Percentiles rank a stretch among this genome's conserved stretches.
Conservation (phyloP, 495 filamentous ascomycete species). For the Letharia lupina region DNA sequence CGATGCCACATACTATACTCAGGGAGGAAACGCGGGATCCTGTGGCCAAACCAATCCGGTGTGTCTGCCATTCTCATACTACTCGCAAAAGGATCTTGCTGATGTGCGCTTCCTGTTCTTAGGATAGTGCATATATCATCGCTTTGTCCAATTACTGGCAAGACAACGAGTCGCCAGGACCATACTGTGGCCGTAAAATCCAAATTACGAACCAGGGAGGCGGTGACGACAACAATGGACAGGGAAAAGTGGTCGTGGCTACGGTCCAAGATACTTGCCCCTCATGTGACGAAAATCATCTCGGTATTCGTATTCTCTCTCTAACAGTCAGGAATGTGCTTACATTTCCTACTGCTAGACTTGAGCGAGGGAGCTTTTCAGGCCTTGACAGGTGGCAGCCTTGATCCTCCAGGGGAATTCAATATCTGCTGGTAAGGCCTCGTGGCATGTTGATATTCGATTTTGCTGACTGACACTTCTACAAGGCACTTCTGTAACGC, state of each 20-base stretch:
- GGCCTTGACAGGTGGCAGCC: conserved; percentile 20
- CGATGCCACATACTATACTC: conserved; percentile 27
- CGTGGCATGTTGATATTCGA: neutral
- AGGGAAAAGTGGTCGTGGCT: conserved; percentile 26
- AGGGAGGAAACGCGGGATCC: conserved; percentile 26
- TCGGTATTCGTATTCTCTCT: conserved; percentile 18
- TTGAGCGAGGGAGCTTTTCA: conserved; percentile 22
- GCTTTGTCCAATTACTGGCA: conserved; percentile 28
- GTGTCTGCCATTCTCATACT: neutral
- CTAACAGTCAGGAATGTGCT: neutral
- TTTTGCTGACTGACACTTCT: neutral
- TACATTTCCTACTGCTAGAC: conserved; percentile 1
- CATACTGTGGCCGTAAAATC: conserved; percentile 30
- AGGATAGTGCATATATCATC: conserved; percentile 24
- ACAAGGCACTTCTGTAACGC: conserved; percentile 15
- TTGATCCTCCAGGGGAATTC: conserved; percentile 20
- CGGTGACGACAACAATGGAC: conserved; percentile 26
- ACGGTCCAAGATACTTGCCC: conserved; percentile 31
- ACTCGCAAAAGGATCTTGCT: neutral
- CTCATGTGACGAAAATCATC: conserved; percentile 25
- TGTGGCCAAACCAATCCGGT: conserved; percentile 25
- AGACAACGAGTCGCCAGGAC: conserved; percentile 17
- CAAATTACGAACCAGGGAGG: conserved; percentile 29
- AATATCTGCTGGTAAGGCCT: conserved; percentile 20
- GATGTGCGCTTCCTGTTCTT: neutral